These are phyloP conservation scores for Mycocentrospora acerina DNA, from an alignment of 2,329 filamentous ascomycete genomes.

Conservation along the genomic window DNA sequence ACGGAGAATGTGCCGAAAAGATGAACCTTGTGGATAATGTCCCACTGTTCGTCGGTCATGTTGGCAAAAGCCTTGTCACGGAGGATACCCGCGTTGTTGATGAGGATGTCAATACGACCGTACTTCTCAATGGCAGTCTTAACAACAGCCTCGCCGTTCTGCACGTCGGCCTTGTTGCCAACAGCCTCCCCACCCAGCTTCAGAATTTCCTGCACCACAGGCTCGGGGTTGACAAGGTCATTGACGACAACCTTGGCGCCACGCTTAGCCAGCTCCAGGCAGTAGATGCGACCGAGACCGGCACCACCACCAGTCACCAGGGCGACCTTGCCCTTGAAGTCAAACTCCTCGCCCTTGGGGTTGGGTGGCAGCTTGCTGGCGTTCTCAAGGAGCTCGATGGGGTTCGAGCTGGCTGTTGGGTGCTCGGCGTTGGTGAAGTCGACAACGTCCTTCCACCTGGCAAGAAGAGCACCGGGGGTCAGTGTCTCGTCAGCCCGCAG, in stretches of 20 bases:
- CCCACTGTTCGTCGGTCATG: constrained; percentile 94
- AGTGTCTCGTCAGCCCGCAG: constrained; percentile 86
- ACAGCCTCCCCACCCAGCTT: constrained; percentile 85
- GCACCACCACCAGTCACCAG: constrained; percentile 41
- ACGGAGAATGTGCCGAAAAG: constrained; percentile 94
- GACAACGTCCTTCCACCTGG: constrained; percentile 84
- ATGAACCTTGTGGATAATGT: constrained; percentile 89
- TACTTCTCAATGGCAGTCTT: constrained; percentile 92
- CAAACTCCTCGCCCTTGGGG: constrained; percentile 33
- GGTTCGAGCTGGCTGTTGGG: constrained; percentile 83
- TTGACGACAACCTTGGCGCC: constrained; percentile 91
- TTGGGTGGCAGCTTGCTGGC: constrained; percentile 32
- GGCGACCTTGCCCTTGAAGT: constrained; percentile 43
- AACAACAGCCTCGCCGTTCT: constrained; percentile 87
- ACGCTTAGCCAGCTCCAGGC: constrained; percentile 79
- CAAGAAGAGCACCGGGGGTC: constrained; percentile 82
- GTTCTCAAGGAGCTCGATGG: constrained; percentile 66
- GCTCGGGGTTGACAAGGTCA: constrained; percentile 89
- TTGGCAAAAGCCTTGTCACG: constrained; percentile 97
- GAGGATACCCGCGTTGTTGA: constrained; percentile 98
- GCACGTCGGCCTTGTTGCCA: constrained; percentile 88
- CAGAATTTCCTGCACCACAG: constrained; percentile 89
- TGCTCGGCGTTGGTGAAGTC: constrained; percentile 85
- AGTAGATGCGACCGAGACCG: constrained; percentile 85
- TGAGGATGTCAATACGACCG: constrained; percentile 88